Base-by-base conservation (phyloP, 1,284 basidiomycete genomes). In the Inonotus hispidus region DNA sequence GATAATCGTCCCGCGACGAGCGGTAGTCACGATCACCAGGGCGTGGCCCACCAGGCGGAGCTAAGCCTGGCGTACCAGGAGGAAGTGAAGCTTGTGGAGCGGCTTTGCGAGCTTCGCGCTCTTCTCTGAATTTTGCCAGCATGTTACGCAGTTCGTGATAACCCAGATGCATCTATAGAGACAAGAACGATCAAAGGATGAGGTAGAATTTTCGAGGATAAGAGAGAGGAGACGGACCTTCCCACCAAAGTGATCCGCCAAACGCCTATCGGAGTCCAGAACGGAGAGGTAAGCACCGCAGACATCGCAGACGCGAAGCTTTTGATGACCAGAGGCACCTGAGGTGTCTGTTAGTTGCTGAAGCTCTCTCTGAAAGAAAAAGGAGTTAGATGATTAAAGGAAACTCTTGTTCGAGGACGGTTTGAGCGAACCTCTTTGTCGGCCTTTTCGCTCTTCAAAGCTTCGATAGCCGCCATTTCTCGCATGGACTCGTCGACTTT, bases 231-330 rank as follows among this genome's bases (percentile, higher is more conserved):
- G 16, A 68, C 85, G 71, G 68, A 93, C 95, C 80, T 99, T 99
- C 69, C 97, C 97, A 76, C 97, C 97, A 77, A 99, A 99, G 75
- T 99, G 97, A 78, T 99, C 97, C 56, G 97, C 97, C 65, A 99
- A 80, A 73, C 97, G 93, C 73, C 97, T 88, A 79, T 99, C 97
- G 64, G 95, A 98, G 76, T 99, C 97, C 63, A 99, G 82, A 32
- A 99, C 93, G 37, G 93, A 97, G 52, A 99, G 82, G 78, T 99
- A 99, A 21, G 97, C 97, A 70, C 97, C 97, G 74, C 97, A 99
- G 43, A 98, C 95, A 77, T 99, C 97, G 78, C 97, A 99, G 27
- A 99, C 97, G 66, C 97, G 88, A 69, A 99, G 80, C 77, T 99
- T 99, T 77, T 99, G 97, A 79, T 99, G 96, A 27, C 97, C 97